phyloP scores from a whole-genome alignment of 1,284 basidiomycete genomes.

The Ustilago nuda region DNA sequence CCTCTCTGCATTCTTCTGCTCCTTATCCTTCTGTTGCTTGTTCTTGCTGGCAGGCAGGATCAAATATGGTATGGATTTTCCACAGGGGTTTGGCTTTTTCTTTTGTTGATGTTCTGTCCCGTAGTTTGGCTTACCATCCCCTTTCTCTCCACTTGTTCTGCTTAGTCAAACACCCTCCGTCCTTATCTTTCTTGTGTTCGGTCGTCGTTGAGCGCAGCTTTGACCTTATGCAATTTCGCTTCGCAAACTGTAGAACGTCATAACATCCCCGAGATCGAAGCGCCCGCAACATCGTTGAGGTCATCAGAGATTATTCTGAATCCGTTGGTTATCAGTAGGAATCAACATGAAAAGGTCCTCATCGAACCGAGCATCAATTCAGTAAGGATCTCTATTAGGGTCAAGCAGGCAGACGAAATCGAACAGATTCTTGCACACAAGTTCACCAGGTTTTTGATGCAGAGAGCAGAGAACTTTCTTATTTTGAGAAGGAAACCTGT shows the following conservation, averaged over 20 bases:
- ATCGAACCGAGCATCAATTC: slow-evolving; percentile 98
- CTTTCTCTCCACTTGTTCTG: too few species aligned
- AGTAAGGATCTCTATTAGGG: slow-evolving; percentile 93
- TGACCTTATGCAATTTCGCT: slow-evolving; percentile 96
- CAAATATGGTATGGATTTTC: too few species aligned
- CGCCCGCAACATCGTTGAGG: slow-evolving; percentile 41
- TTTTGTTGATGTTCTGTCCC: background rate
- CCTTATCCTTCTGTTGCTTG: too few species aligned
- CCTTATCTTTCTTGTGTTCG: slow-evolving; percentile 96
- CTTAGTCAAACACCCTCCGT: slow-evolving; percentile 77
- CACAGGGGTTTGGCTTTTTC: too few species aligned
- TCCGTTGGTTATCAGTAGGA: slow-evolving; percentile 91
- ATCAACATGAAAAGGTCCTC: slow-evolving; percentile 94
- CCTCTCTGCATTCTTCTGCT: too few species aligned
- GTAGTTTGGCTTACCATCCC: too few species aligned
- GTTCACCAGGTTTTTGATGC: slow-evolving; percentile 99
- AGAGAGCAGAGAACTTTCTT: slow-evolving; percentile 95
- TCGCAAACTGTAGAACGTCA: slow-evolving; percentile 78
- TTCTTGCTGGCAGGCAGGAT: too few species aligned
- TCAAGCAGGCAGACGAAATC: slow-evolving; percentile 99
- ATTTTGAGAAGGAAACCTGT: slow-evolving; percentile 95
- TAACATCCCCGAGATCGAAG: slow-evolving; percentile 77
- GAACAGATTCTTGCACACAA: slow-evolving; percentile 97
- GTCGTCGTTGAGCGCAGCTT: slow-evolving; percentile 93
- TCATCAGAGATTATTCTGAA: slow-evolving; percentile 82